Base-by-base conservation (phyloP, 805 yeast genomes). In the Hanseniaspora meyeri region DNA sequence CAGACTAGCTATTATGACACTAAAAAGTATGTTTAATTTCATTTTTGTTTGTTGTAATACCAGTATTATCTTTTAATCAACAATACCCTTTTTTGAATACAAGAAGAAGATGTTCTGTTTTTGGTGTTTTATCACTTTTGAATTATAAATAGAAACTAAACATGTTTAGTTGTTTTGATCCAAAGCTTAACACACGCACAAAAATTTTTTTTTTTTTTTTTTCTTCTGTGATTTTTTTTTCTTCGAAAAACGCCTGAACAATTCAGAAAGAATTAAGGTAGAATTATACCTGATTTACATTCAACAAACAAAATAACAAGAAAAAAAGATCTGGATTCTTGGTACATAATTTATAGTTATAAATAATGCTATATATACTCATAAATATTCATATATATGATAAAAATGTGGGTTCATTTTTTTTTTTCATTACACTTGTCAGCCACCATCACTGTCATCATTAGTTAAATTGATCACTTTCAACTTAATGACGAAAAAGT, bases 1-100 rank as follows among this genome's bases (percentile, higher is more conserved):
- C 53, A 49, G 61, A 43, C 17, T 42, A 20, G 43, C 50, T 7
- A 49, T 16, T 16, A 55, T 9, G 14, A 38, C 49, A 9, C 43
- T 27, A 14, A 43, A 10, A 9, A 48, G 9, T 36, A 40, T 12
- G 14, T 37, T 48, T 5, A 48, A 11, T 14, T 43, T 32, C 49
- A 55, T 37, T 17, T 2, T 51, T n/a, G 27, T 24, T 24, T 24
- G 27, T 24, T 3, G 5, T 24, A 24, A 24, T 24, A 24, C 27
- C 27, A 4, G 27, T 24, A 5, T 24, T 24, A 4, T 24, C 5
- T 24, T 24, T 5, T 24, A 24, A 24, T 4, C 3, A 24, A 24
- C 27, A 24, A 24, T 24, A 24, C 27, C 27, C 27, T 24, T 24
- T 24, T 24, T 24, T 24, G 6, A 16, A 31, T 32, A 34, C 16